Evolutionary conservation across 1,284 basidiomycete genomes (phyloP), one percentile per base, ranked within the genome.

Genomic region (Phenoliferia sp.): DNA sequence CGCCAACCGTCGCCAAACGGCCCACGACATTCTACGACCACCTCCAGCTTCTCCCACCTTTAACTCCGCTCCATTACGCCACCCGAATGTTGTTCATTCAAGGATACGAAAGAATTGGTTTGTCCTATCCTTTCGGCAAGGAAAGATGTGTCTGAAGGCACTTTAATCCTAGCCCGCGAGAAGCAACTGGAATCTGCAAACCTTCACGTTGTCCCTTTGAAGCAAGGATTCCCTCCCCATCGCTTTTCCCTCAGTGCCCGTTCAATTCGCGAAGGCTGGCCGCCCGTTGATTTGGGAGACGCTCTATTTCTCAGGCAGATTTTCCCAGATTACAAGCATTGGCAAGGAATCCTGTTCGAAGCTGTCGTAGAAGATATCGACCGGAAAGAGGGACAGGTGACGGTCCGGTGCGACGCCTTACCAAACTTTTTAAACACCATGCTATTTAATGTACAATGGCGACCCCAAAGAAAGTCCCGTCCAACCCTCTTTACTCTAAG

Each of bases 241-340:
- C n/a, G 69, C 3, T 71, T 65, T 64, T 54, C 61, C 29, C 62
- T 73, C 26, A 57, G 64, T 36, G 68, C 70, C 2, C 65, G 62
- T 9, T 69, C 67, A 15, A 77, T 80, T 32, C 68, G 79, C 22
- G 79, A 80, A 65, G 78, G 77, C 26, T 75, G 74, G 61, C 79
- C 79, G 7, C 71, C 73, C 12, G 72, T 80, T 26, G 69, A 72
- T 5, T 68, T 77, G 19, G 76, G 77, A 28, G 79, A 80, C 62
- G 63, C 74, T 0, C 65, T 79, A n/a, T 50, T 74, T 31, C 59
- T 80, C 10, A 68, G 79, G 3, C 77, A 77, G 26, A 64, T 80
- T 10, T 68, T 73, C 15, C 67, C 70, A 0, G 67, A 65, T 10
- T 52, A 61, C 1, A 65, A 72, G 44, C 59, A 59, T 3, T 76